These are phyloP conservation scores for Neoarthrinium moseri DNA, from an alignment of 2,329 filamentous ascomycete species.

Conservation along the genomic window DNA sequence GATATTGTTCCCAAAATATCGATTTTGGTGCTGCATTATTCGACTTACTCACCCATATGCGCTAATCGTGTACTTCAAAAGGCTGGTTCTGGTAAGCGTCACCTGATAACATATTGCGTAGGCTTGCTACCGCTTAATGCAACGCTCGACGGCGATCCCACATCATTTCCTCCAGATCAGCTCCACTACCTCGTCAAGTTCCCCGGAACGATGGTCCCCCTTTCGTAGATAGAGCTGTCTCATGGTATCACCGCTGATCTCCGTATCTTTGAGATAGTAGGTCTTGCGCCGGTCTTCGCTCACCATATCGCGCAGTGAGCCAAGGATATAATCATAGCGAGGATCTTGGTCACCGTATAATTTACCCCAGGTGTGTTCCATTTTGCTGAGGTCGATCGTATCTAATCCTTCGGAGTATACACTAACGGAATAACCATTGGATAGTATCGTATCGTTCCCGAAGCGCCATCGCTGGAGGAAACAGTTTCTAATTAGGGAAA, in stretches of 20 bases:
- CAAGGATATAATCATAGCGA: neutral
- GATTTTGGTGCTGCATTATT: too few relatives aligned
- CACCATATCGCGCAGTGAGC: neutral
- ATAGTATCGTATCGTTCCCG: constrained; percentile 43
- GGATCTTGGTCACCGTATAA: neutral
- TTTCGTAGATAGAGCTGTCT: constrained; percentile 55
- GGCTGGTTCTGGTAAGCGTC: too few relatives aligned
- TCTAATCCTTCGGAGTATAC: constrained; percentile 41
- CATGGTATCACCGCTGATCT: constrained; percentile 21
- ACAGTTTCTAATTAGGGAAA: constrained; percentile 35
- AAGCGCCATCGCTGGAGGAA: constrained; percentile 56
- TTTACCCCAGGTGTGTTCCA: constrained; percentile 50
- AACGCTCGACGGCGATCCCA: too few relatives aligned
- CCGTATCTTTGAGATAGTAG: neutral
- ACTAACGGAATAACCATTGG: constrained; percentile 58
- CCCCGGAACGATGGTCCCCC: constrained; percentile 34
- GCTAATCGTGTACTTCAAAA: too few relatives aligned
- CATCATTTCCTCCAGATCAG: constrained; percentile 39
- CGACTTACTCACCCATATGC: too few relatives aligned
- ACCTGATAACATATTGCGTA: too few relatives aligned
- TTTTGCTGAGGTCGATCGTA: constrained; percentile 39
- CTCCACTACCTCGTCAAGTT: constrained; percentile 48
- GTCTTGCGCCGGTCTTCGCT: neutral
- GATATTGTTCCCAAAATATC: too few relatives aligned
- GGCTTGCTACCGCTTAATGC: too few relatives aligned